Evolutionary conservation across 768 basidiomycete species (phyloP), one percentile per base, ranked within the genome.

Genomic region (Filobasidium wieringae): DNA sequence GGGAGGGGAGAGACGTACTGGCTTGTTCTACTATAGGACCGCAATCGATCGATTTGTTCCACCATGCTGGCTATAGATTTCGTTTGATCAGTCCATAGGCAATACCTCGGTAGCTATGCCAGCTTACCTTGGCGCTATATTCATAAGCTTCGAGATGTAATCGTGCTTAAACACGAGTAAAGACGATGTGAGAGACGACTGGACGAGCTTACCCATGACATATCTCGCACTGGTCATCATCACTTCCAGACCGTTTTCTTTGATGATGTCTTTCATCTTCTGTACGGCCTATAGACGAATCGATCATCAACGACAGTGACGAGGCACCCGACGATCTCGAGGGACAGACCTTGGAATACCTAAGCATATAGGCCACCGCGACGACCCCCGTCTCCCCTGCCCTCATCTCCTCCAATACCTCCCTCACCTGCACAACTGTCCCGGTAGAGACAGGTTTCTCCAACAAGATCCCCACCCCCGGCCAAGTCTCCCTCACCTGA

Each of bases 171-270:
- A 24, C 36, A 9, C 33, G 55, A 12, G 29, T 45, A 22, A 8
- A 2, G 29, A 2, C 17, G 6, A 32, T 17, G 27, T 6, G 17
- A 24, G 6, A 47, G 29, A n/a, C n/a, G n/a, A n/a, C n/a, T n/a
- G n/a, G n/a, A n/a, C n/a, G 2, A 22, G 4, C 7, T n/a, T 24
- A 17, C 39, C 27, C 66, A 69, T 63, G 53, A 88, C 89, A 75
- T 96, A 97, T 58, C 93, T 85, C 7, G 91, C 92, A 64, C 91
- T 84, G 33, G 93, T 97, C 43, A 85, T 80, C 92, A 97, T 96
- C 50, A 99, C 91, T 22, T 85, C 86, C 58, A 99, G 79, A 68
- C 88, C 81, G 72, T 96, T 96, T 62, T 93, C 90, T 68, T 87
- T 78, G 71, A 99, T 87, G 73, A 96, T 91, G 59, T 85, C 81